Conservation (phyloP, 1,284 basidiomycete species). For the Ceratobasidium sp. region DNA sequence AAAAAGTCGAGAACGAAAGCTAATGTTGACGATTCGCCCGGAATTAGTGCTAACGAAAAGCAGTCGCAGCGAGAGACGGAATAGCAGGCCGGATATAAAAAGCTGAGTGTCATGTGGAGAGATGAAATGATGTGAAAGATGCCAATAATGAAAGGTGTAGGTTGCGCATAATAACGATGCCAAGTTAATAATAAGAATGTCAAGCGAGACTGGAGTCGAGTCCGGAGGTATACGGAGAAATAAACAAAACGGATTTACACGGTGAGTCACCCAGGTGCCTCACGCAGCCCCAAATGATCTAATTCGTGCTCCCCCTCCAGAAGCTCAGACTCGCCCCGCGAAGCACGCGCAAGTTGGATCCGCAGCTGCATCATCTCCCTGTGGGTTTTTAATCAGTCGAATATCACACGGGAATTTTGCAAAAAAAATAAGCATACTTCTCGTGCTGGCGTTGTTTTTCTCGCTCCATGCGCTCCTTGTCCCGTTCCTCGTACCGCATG, state of each 20-base stretch:
- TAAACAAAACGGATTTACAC: constrained; percentile 18
- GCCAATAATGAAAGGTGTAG: constrained; percentile 42
- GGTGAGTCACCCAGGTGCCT: constrained; percentile 37
- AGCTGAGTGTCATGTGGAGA: constrained; percentile 27
- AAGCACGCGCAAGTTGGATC: constrained; percentile 45
- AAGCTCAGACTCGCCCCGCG: constrained; percentile 36
- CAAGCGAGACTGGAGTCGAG: constrained; percentile 1
- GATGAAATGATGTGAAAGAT: constrained; percentile 22
- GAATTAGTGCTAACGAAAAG: constrained; percentile 42
- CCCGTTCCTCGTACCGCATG: constrained; percentile 43
- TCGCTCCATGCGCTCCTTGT: constrained; percentile 45
- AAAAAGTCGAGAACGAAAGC: constrained; percentile 41
- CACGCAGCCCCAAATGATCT: constrained; percentile 41
- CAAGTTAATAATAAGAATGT: constrained; percentile 40
- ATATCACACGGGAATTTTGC: constrained; percentile 1
- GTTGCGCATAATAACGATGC: constrained; percentile 37
- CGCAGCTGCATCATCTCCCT: constrained; percentile 46
- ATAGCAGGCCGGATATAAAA: constrained; percentile 17
- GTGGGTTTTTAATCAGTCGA: constrained; percentile 2
- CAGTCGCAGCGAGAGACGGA: constrained; percentile 26
- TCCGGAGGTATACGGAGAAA: constrained; percentile 28
- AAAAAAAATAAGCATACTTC: constrained; percentile 34
- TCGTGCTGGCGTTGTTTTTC: constrained; percentile 45
- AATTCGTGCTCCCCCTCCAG: constrained; percentile 40
- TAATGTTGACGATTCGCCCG: constrained; percentile 43